phyloP scores from a whole-genome alignment of 306 rosid genomes.

The Mimosa pudica region DNA sequence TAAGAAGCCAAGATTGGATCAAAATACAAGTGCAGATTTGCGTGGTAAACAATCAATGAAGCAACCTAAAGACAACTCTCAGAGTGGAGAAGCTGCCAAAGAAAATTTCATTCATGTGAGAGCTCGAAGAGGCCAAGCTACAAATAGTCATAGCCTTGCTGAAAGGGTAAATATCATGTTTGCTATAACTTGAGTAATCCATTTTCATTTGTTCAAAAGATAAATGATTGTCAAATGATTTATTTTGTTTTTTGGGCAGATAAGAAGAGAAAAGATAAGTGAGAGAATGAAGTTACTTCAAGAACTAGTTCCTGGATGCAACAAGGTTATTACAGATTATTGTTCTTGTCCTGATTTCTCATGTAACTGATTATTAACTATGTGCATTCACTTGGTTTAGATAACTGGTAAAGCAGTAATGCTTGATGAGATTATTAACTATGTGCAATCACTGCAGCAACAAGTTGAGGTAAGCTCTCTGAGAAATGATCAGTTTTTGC shows the following conservation, averaged over 20 bases:
- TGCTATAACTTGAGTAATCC: conserved; percentile 7
- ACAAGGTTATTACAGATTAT: conserved; percentile 60
- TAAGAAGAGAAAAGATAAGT: conserved; percentile 97
- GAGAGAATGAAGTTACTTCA: conserved; percentile 98
- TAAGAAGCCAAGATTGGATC: conserved; percentile 65
- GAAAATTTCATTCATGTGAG: conserved; percentile 94
- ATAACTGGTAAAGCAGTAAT: conserved; percentile 99
- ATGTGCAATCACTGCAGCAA: conserved; percentile 96
- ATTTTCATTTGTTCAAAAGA: background rate
- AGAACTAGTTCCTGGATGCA: conserved; percentile 99
- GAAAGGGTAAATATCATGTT: conserved; percentile 74
- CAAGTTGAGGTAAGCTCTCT: conserved; percentile 91
- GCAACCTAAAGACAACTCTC: conserved; percentile 71
- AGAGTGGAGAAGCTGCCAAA: conserved; percentile 69
- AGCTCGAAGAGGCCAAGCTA: conserved; percentile 99
- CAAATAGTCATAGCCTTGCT: conserved; percentile 98
- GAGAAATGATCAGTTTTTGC: background rate
- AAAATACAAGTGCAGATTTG: conserved; percentile 50
- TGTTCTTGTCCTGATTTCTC: conserved; percentile 32
- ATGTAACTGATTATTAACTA: background rate
- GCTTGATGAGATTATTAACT: conserved; percentile 99
- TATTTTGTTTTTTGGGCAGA: conserved; percentile 51
- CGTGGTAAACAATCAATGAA: conserved; percentile 64
- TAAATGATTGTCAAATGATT: background rate
- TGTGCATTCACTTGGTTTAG: conserved; percentile 45